Evolutionary conservation across 202 grass and related monocot species (phyloP).

Genomic region (Schoenoplectus tabernaemontani): DNA sequence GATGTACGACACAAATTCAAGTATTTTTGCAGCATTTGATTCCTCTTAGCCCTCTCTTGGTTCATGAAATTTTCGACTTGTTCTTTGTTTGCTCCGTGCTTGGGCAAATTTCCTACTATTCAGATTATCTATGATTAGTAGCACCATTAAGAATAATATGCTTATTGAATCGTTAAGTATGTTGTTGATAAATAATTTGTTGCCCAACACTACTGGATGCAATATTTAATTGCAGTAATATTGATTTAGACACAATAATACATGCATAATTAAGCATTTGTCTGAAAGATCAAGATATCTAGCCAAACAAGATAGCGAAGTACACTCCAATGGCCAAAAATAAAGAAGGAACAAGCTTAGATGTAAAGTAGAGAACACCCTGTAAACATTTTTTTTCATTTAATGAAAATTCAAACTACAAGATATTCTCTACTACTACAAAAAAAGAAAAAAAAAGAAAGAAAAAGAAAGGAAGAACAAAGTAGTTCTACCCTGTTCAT

Average conservation of each 20-base stretch:
- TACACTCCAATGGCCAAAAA: not conserved
- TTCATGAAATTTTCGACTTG: conserved; percentile 58
- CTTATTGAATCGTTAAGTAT: too few species aligned
- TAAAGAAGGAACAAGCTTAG: too few species aligned
- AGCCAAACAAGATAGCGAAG: not conserved
- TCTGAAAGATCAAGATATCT: not conserved
- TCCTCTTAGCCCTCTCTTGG: conserved; percentile 44
- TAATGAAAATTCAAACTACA: too few species aligned
- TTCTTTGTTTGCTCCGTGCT: conserved; percentile 35
- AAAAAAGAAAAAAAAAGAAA: too few species aligned
- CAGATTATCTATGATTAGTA: conserved; percentile 11
- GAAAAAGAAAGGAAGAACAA: too few species aligned
- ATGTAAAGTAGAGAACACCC: not conserved
- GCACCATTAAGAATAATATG: not conserved
- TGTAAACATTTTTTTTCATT: not conserved
- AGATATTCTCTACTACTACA: too few species aligned
- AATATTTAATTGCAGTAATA: not conserved
- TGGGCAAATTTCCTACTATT: conserved; percentile 84
- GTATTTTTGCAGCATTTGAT: conserved; percentile 64
- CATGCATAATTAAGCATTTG: not conserved
- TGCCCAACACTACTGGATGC: too few species aligned
- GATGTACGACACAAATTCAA: conserved; percentile 45
- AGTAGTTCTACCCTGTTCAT: too few species aligned
- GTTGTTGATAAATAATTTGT: too few species aligned
- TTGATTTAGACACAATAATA: not conserved